Evolutionary conservation across 1,284 basidiomycete genomes (phyloP).

Genomic region (Prillingera fragicola): DNA sequence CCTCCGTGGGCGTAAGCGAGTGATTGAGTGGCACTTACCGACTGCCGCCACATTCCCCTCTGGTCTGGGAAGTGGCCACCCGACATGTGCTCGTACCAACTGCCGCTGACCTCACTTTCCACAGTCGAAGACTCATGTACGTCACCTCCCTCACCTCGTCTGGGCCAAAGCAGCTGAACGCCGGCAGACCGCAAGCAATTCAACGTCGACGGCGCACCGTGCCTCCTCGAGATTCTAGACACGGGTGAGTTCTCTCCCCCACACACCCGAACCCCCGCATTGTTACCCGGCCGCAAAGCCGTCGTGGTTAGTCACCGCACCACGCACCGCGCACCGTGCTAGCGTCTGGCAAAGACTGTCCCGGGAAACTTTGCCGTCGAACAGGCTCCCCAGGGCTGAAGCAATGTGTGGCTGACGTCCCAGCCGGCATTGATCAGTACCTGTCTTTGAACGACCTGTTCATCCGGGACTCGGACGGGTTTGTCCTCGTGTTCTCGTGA

Average conservation of each 20-base stretch:
- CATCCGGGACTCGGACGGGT: conserved; percentile 35
- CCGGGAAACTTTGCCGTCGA: no score
- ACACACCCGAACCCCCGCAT: not conserved
- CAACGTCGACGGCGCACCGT: conserved; percentile 28
- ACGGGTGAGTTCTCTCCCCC: conserved; percentile 24
- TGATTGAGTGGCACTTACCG: not conserved
- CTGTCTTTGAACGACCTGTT: conserved; percentile 30
- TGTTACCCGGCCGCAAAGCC: no score
- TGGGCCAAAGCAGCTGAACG: not conserved
- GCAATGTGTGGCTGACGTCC: not conserved
- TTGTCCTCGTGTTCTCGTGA: conserved; percentile 39
- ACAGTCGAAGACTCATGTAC: conserved; percentile 36
- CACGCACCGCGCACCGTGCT: no score
- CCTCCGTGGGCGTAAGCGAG: no score
- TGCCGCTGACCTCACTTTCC: not conserved
- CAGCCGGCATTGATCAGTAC: conserved; percentile 38
- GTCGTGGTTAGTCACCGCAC: no score
- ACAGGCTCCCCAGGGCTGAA: no score
- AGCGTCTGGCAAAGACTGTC: no score
- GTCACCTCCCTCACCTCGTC: not conserved
- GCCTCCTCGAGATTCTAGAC: conserved; percentile 38
- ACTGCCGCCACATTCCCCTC: not conserved
- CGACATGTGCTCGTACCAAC: no score
- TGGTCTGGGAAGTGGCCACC: not conserved
- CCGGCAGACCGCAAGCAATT: conserved; percentile 34